Evolutionary conservation across 805 yeast species (phyloP).

Genomic region (Lipomyces mesembrius): DNA sequence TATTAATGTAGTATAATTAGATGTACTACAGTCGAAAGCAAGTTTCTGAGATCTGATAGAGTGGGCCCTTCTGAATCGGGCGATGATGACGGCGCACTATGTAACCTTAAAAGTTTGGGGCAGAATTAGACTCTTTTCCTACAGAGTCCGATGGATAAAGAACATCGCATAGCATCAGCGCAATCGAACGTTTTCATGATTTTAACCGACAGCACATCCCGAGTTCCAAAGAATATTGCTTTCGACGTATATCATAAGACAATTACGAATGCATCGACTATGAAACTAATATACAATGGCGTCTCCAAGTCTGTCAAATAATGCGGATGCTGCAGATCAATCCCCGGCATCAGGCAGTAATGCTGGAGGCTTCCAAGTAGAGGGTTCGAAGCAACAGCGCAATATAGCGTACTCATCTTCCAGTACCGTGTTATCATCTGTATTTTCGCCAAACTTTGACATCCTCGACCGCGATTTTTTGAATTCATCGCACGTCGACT

Average conservation of each 20-base stretch:
- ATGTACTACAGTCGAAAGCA: no score
- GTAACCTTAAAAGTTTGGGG: no score
- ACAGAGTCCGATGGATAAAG: no score
- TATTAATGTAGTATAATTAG: no score
- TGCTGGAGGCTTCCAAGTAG: conserved; percentile 19
- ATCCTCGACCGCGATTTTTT: conserved; percentile 23
- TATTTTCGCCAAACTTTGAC: conserved; percentile 31
- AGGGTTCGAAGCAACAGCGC: neutral
- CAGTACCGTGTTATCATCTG: conserved; percentile 15
- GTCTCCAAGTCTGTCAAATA: neutral
- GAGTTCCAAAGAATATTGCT: neutral
- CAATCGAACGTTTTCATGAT: no score
- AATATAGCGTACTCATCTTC: conserved; percentile 6
- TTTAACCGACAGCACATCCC: no score
- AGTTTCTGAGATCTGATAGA: no score
- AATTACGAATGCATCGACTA: neutral
- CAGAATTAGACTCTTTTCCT: no score
- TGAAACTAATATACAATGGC: neutral
- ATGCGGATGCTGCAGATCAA: neutral
- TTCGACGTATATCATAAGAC: neutral
- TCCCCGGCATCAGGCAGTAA: neutral
- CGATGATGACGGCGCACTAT: no score
- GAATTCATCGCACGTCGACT: neutral
- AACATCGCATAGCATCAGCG: no score
- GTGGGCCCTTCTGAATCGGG: no score